Evolutionary conservation across 2,329 filamentous ascomycete species (phyloP).

Genomic region (Beauveria caledonica): DNA sequence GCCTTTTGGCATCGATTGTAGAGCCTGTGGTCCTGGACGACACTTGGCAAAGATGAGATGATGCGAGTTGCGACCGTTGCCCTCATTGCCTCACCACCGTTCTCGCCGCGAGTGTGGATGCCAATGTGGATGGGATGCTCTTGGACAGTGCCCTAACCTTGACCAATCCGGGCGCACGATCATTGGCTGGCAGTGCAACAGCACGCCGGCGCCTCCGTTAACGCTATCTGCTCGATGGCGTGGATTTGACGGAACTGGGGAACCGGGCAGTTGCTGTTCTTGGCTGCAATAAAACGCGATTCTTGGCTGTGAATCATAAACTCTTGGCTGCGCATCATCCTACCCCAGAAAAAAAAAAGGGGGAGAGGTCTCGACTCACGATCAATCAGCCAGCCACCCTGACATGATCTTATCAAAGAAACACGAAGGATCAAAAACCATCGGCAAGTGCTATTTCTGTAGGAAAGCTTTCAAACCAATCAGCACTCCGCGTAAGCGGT

Average conservation of each 20-base stretch:
- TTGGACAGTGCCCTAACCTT: not conserved
- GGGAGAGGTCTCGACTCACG: not conserved
- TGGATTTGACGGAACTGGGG: not conserved
- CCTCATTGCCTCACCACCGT: not conserved
- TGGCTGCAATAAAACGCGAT: not conserved
- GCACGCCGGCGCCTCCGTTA: conserved; percentile 1
- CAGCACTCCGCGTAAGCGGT: not conserved
- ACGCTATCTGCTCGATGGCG: not conserved
- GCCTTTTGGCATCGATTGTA: too few relatives aligned
- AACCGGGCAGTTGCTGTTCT: not conserved
- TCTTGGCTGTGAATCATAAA: not conserved
- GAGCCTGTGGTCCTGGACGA: too few relatives aligned
- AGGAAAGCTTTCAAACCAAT: not conserved
- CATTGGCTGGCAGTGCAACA: not conserved
- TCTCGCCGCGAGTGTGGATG: conserved; percentile 8
- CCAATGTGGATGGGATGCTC: not conserved
- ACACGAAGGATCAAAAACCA: not conserved
- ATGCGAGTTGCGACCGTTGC: not conserved
- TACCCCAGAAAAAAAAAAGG: not conserved
- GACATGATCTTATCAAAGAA: not conserved
- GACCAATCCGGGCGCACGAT: not conserved
- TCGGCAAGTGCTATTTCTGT: not conserved
- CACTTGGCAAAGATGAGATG: not conserved
- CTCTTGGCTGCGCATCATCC: not conserved
- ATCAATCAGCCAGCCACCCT: not conserved